A percentile compares a stretch with the other conserved stretches of the same genome.
Evolutionary conservation across 1,284 basidiomycete species (phyloP).

Genomic region (Sanghuangporus sanghuang): DNA sequence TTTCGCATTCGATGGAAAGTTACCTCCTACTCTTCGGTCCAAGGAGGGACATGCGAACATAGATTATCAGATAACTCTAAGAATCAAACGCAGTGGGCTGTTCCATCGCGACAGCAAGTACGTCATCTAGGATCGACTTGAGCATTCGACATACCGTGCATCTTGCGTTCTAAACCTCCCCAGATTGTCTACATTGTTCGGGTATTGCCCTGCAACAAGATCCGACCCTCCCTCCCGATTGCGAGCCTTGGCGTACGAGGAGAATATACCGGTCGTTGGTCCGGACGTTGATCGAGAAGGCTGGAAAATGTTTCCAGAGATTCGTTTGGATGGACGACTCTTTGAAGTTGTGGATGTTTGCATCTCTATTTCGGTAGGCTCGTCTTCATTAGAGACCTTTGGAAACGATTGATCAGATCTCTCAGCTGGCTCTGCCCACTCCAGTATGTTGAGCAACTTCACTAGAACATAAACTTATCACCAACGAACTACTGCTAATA

Average conservation of each 20-base stretch:
- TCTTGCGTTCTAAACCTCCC: not conserved
- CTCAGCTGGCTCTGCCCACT: constrained; percentile 6
- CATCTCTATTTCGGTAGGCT: constrained; percentile 6
- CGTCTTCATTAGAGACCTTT: not conserved
- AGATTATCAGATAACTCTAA: constrained; percentile 14
- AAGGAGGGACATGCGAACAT: constrained; percentile 1
- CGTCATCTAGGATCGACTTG: not conserved
- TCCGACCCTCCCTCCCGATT: constrained; percentile 1
- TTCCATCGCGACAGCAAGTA: constrained; percentile 14
- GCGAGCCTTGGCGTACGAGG: not conserved
- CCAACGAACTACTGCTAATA: not conserved
- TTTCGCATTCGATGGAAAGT: not conserved
- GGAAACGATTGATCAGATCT: not conserved
- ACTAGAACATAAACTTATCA: not conserved
- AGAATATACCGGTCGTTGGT: not conserved
- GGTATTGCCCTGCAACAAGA: not conserved
- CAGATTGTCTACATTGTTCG: not conserved
- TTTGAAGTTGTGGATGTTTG: constrained; percentile 1
- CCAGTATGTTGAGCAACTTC: not conserved
- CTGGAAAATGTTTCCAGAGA: constrained; percentile 6
- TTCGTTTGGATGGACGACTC: not conserved
- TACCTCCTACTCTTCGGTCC: constrained; percentile 5
- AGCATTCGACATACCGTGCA: not conserved
- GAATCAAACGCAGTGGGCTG: constrained; percentile 8
- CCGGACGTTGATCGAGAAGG: constrained; percentile 9